Conservation (phyloP, 1,284 basidiomycete species). For the Rhodotorula sp. region DNA sequence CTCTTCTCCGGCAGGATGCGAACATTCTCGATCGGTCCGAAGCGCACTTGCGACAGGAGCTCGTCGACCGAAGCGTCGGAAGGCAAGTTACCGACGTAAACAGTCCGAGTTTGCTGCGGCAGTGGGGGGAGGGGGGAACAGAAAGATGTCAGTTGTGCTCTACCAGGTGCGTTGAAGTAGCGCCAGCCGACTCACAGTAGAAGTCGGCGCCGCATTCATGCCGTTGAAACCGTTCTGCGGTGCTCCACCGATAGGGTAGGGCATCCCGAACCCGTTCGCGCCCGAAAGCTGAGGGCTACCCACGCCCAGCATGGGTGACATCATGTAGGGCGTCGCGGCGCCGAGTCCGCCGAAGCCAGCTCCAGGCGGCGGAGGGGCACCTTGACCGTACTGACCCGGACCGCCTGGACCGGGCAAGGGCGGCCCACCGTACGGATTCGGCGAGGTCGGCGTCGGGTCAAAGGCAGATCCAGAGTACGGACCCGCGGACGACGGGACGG, state of each 20-base stretch:
- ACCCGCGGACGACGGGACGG: neutral
- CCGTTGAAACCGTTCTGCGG: constrained; percentile 15
- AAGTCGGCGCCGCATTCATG: constrained; percentile 19
- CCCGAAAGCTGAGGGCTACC: constrained; percentile 27
- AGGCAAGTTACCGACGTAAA: constrained; percentile 95
- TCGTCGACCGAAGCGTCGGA: constrained; percentile 96
- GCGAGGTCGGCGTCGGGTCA: constrained; percentile 27
- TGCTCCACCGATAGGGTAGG: constrained; percentile 28
- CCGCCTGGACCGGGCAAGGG: neutral
- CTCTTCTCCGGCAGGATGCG: constrained; percentile 96
- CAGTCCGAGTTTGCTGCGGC: constrained; percentile 69
- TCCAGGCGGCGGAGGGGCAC: neutral
- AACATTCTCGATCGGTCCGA: constrained; percentile 92
- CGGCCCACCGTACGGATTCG: constrained; percentile 28
- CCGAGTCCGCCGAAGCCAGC: constrained; percentile 15
- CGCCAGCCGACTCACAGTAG: constrained; percentile 5
- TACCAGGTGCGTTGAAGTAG: neutral
- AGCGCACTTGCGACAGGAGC: constrained; percentile 93
- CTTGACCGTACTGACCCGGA: neutral
- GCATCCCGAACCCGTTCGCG: constrained; percentile 10
- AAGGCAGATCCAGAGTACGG: constrained; percentile 20
- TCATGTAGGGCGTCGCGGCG: constrained; percentile 20
- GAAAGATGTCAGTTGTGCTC: neutral
- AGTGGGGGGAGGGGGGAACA: neutral
- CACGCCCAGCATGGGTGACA: constrained; percentile 33